Conservation (phyloP, 2,329 filamentous ascomycete species). For the Ascomycota sp. region DNA sequence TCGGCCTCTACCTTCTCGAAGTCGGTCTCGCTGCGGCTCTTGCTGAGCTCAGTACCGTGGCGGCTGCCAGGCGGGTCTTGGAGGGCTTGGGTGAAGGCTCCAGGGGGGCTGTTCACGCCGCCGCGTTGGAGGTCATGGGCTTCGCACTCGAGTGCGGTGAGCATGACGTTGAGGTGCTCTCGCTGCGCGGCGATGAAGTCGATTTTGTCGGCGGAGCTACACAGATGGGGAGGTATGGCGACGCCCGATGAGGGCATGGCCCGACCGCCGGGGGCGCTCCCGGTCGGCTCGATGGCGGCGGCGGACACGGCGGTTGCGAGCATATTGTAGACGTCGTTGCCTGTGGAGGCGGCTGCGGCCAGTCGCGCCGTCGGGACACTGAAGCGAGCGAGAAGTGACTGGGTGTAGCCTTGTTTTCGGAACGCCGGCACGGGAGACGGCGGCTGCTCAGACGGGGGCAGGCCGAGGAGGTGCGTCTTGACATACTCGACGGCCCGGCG, state of each 20-base stretch:
- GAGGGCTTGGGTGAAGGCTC: conserved; percentile 7
- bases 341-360: conserved; percentile 23
- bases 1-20: conserved; percentile 79
- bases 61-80: conserved; percentile 18
- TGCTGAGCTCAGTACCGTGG: conserved; percentile 42
- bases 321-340: conserved; percentile 54
- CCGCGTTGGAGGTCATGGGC: conserved; percentile 37
- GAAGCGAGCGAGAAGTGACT: conserved; percentile 68
- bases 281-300: conserved; percentile 25
- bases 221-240: conserved; percentile 51
- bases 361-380: conserved; percentile 54
- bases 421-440: conserved; percentile 18
- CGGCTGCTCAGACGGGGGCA: conserved; percentile 34
- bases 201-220: conserved; percentile 43
- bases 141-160: conserved; percentile 63
- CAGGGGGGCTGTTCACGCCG: conserved; percentile 6
- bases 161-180: conserved; percentile 52
- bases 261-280: conserved; percentile 8
- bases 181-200: conserved; percentile 61
- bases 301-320: conserved; percentile 55
- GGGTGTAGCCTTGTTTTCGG: conserved; percentile 44
- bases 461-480: conserved; percentile 58
- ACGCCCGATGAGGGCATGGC: conserved; percentile 24
- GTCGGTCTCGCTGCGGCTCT: conserved; percentile 70
- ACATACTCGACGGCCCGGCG: conserved; percentile 50